phyloP scores from a whole-genome alignment of 257 asterid species.

The Schizonepeta tenuifolia region DNA sequence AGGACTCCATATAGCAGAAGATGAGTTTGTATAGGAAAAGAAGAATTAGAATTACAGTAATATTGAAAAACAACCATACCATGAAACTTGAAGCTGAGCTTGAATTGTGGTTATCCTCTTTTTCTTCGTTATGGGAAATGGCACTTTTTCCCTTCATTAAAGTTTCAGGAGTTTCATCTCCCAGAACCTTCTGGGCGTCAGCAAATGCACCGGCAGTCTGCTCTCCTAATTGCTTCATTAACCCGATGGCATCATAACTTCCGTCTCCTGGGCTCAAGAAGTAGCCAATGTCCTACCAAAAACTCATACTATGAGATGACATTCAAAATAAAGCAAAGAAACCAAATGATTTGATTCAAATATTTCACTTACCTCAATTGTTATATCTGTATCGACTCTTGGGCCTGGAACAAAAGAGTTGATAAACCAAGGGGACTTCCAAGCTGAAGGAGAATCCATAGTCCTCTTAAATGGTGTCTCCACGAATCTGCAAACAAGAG shows the following conservation, averaged over 20 bases:
- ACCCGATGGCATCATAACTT: conserved; percentile 87
- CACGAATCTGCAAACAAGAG: conserved; percentile 51
- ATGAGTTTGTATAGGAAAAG: not conserved
- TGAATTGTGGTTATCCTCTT: conserved; percentile 39
- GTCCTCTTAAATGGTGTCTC: conserved; percentile 85
- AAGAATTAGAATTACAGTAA: not conserved
- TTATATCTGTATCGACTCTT: conserved; percentile 76
- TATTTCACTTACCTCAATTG: conserved; percentile 65
- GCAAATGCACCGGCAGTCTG: conserved; percentile 92
- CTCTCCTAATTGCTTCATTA: conserved; percentile 92
- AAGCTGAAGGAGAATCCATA: conserved; percentile 91
- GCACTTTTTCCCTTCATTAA: conserved; percentile 56
- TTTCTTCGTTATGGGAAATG: conserved; percentile 32
- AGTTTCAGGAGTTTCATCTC: conserved; percentile 88
- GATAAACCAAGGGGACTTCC: conserved; percentile 97
- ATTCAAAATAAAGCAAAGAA: conserved; percentile 1
- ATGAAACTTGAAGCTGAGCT: conserved; percentile 42
- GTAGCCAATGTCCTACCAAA: conserved; percentile 77
- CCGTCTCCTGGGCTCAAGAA: conserved; percentile 76
- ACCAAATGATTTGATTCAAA: not conserved
- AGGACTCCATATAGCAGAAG: not conserved
- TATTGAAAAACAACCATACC: conserved; percentile 43
- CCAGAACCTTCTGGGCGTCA: conserved; percentile 88
- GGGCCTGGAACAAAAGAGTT: conserved; percentile 76
- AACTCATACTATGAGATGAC: conserved; percentile 18